Conservation (phyloP, 2,329 filamentous ascomycete genomes). For the Sphaerostilbella broomeana region DNA sequence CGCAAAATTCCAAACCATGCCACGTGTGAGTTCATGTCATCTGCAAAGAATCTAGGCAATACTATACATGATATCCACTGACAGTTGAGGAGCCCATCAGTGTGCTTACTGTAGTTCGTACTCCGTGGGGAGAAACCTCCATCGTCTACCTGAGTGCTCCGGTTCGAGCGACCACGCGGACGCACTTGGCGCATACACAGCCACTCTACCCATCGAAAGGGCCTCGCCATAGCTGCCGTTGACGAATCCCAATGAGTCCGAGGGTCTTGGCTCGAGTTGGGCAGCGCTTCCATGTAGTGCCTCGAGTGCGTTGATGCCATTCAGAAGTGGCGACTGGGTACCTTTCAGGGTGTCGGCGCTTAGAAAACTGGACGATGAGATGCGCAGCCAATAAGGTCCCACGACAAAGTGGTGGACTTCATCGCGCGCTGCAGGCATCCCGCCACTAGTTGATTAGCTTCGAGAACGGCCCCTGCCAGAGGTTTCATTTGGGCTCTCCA, state of each 20-base stretch:
- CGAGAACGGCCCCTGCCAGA: constrained; percentile 1
- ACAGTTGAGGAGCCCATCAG: too few species aligned
- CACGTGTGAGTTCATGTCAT: too few species aligned
- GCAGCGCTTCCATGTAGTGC: constrained; percentile 15
- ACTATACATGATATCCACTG: too few species aligned
- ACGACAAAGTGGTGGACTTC: too few species aligned
- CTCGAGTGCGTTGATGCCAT: constrained; percentile 1
- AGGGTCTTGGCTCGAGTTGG: constrained; percentile 13
- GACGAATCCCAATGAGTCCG: too few species aligned
- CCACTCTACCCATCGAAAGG: neutral
- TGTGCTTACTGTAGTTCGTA: too few species aligned
- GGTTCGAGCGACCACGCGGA: neutral
- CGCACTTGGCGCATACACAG: neutral
- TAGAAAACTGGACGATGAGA: constrained; percentile 7
- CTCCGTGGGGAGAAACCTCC: too few species aligned
- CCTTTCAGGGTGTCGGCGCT: constrained; percentile 10
- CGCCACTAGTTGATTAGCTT: constrained; percentile 10
- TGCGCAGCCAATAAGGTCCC: constrained; percentile 12
- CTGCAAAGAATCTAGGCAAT: too few species aligned
- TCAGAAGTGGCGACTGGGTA: constrained; percentile 5
- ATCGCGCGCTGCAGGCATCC: constrained; percentile 6
- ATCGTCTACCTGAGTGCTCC: too few species aligned
- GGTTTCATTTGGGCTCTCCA: neutral
- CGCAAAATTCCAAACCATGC: too few species aligned
- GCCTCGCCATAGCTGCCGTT: too few species aligned